Evolutionary conservation across 805 yeast species (phyloP), one percentile per base, ranked within the genome.

Genomic region (Lachancea waltii): DNA sequence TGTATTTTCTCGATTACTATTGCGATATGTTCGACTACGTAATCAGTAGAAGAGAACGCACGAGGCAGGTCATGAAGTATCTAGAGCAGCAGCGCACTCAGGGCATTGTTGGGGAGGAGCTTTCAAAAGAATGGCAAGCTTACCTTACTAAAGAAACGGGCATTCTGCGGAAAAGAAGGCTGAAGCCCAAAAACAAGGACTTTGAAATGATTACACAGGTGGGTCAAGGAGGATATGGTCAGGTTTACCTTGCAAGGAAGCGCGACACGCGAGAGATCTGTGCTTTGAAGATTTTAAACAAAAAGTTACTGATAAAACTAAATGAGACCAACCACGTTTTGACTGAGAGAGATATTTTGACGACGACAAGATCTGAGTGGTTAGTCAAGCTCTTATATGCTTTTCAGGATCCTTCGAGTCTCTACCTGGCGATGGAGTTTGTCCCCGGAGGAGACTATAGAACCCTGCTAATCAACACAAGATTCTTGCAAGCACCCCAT

Each of bases 391-490:
- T 92, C 35, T 70, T 86, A 42, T 92, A 92, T 59, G 96, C 97
- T 2, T 92, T 92, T 66, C 99, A 92, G 62, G 97, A 92, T 63
- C 63, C 80, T 0, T 89, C 84, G 45, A 84, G 83, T 54, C 84
- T 92, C 21, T 92, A 85, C 52, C 69, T 92, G 54, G 98, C 98
- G 2, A 92, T 92, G 99, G 98, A 92, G 60, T 92, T 85, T 62
- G 98, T 92, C n/a, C 97, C 99, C 7, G 99, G 99, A 42, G 99
- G 99, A 38, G 99, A 92, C 59, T 92, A 85, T 68, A 79, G 99
- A 57, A 92, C 98, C 0, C 66, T 92, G 43, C 73, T 92, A 47
- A 89, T 87, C 61, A 90, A 89, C 59, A 90, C 97, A 5, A 95
- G 95, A 24, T 84, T 83, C 41, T 68, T 92, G 49, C 84, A 85